Conservation (phyloP, 768 basidiomycete species). For the Paxillus involutus region DNA sequence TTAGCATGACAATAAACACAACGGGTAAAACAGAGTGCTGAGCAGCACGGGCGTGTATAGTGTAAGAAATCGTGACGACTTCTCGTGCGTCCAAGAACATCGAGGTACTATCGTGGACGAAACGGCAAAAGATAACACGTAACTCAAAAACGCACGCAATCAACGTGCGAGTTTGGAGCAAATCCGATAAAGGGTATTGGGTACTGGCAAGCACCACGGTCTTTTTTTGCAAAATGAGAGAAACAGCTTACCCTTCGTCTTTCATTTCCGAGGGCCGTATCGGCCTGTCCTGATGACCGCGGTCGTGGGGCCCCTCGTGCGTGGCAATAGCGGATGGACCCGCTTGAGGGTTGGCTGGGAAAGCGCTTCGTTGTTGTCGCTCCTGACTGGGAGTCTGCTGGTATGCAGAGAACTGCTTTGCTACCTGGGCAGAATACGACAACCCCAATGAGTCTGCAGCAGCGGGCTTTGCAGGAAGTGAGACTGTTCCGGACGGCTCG, state of each 20-base stretch:
- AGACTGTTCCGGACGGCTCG: conserved; percentile 19
- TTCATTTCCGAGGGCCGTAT: conserved; percentile 75
- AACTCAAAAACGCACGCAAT: conserved; percentile 7
- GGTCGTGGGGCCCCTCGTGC: conserved; percentile 33
- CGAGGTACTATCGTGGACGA: conserved; percentile 19
- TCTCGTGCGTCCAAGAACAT: conserved; percentile 24
- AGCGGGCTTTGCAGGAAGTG: conserved; percentile 29
- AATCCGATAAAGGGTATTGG: conserved; percentile 6
- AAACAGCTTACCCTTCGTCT: conserved; percentile 73
- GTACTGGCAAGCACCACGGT: conserved; percentile 13
- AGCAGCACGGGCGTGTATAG: conserved; percentile 17
- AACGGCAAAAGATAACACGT: conserved; percentile 12
- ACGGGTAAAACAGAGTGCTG: conserved; percentile 15
- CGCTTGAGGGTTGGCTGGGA: conserved; percentile 24
- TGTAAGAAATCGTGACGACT: conserved; percentile 14
- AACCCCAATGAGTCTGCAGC: conserved; percentile 30
- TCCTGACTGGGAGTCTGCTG: conserved; percentile 68
- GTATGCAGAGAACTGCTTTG: conserved; percentile 62
- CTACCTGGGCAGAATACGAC: conserved; percentile 65
- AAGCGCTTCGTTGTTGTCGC: conserved; percentile 44
- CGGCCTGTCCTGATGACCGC: conserved; percentile 44
- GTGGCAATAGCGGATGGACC: conserved; percentile 35
- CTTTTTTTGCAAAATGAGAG: conserved; percentile 10
- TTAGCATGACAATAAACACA: conserved; percentile 28
- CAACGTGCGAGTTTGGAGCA: conserved; percentile 8